A percentile compares a stretch with the other conserved stretches of the same genome.
phyloP scores from a whole-genome alignment of 2,329 filamentous ascomycete genomes.

The Westerdykella ornata region DNA sequence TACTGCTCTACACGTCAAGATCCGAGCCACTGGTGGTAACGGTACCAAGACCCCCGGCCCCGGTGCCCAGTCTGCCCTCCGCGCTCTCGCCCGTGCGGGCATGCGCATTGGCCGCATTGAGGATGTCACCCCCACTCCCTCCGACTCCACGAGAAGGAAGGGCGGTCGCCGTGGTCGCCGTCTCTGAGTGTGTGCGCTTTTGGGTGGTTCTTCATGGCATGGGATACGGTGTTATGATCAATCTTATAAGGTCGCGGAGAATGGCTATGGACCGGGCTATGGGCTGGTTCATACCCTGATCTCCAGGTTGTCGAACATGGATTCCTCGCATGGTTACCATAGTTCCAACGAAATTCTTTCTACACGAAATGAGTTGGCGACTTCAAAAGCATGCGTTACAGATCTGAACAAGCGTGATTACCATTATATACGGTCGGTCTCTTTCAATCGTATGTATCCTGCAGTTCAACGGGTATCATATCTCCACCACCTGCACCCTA shows the following conservation, averaged over 20 bases:
- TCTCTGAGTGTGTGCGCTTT: conserved; percentile 65
- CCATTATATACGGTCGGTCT: conserved; percentile 6
- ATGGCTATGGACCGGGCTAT: conserved; percentile 33
- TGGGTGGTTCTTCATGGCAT: conserved; percentile 31
- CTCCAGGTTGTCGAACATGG: conserved; percentile 36
- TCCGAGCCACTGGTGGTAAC: conserved; percentile 99
- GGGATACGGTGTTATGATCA: conserved; percentile 33
- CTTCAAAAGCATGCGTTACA: conserved; percentile 20
- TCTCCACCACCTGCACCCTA: conserved; percentile 38
- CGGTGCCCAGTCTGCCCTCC: conserved; percentile 97
- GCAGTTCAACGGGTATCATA: conserved; percentile 18
- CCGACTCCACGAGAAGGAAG: conserved; percentile 99
- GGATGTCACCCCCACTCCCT: conserved; percentile 98
- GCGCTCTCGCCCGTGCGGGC: conserved; percentile 94
- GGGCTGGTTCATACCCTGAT: conserved; percentile 7
- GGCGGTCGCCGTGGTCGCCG: conserved; percentile 99
- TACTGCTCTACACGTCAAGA: conserved; percentile 99
- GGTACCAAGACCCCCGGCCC: conserved; percentile 99
- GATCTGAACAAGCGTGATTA: conserved; percentile 23
- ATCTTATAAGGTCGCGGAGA: conserved; percentile 36
- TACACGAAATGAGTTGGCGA: conserved; percentile 18
- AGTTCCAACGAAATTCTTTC: conserved; percentile 36
- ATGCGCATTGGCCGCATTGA: conserved; percentile 99
- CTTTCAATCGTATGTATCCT: neutral
- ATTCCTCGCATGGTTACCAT: conserved; percentile 28